Evolutionary conservation across 140 eudicot genomes (phyloP).

Genomic region (Stevia rebaudiana): DNA sequence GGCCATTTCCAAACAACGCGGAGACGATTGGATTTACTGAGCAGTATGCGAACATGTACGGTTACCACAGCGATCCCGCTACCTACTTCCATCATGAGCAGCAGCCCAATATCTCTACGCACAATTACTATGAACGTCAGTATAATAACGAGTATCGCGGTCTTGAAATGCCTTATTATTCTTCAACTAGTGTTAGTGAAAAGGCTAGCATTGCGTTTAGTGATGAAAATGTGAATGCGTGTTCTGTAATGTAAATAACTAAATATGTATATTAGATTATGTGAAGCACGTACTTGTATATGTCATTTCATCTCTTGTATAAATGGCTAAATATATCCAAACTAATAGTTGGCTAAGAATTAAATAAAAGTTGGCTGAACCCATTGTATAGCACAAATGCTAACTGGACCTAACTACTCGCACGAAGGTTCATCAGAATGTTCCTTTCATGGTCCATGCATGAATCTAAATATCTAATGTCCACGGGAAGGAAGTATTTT

Average conservation of each 20-base stretch:
- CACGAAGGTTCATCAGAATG: no score
- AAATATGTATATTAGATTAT: neutral
- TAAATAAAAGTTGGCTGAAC: no score
- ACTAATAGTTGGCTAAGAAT: no score
- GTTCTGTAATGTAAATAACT: slow-evolving; percentile 62
- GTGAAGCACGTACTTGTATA: neutral
- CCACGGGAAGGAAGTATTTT: no score
- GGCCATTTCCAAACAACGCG: slow-evolving; percentile 63
- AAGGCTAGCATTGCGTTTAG: slow-evolving; percentile 38
- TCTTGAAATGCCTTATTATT: slow-evolving; percentile 16
- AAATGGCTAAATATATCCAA: neutral
- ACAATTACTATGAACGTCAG: slow-evolving; percentile 45
- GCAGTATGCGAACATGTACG: slow-evolving; percentile 27
- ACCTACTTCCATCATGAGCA: slow-evolving; percentile 34
- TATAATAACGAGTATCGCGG: slow-evolving; percentile 28
- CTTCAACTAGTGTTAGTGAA: slow-evolving; percentile 21
- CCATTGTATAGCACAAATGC: no score
- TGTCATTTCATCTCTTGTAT: neutral
- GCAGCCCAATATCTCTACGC: slow-evolving; percentile 27
- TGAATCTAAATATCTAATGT: no score
- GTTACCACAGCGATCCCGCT: slow-evolving; percentile 27
- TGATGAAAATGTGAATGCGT: slow-evolving; percentile 74
- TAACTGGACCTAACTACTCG: no score
- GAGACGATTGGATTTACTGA: slow-evolving; percentile 36
- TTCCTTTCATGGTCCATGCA: no score